Percentiles rank a stretch among this genome's conserved stretches.
Conservation (phyloP, 2,329 filamentous ascomycete genomes). For the Cordyceps cicadae region DNA sequence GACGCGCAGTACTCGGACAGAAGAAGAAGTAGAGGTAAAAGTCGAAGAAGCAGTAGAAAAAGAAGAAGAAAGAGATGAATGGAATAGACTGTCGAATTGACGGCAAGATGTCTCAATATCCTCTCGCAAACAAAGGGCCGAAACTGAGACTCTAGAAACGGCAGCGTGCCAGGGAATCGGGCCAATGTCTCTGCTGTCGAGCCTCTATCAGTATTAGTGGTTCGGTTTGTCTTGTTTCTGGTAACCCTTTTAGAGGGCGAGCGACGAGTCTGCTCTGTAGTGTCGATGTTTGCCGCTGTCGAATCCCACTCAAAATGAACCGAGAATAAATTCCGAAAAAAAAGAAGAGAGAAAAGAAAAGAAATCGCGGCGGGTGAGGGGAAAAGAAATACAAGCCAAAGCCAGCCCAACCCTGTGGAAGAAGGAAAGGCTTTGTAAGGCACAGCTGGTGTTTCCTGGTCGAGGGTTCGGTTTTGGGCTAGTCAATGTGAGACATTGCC, state of each 20-base stretch:
- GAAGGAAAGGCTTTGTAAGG: background rate
- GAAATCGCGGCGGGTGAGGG: background rate
- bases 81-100: background rate
- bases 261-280: too few species aligned
- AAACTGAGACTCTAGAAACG: constrained; percentile 1
- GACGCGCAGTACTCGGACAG: too few species aligned
- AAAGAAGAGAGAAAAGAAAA: background rate
- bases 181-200: constrained; percentile 9
- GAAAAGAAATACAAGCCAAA: background rate
- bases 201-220: background rate
- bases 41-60: background rate
- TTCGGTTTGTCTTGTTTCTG: background rate
- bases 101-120: background rate
- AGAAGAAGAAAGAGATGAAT: constrained; percentile 2
- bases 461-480: background rate
- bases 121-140: constrained; percentile 10
- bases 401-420: background rate
- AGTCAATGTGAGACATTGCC: background rate
- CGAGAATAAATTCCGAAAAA: background rate
- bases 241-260: background rate
- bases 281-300: background rate
- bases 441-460: background rate
- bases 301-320: background rate
- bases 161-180: constrained; percentile 8
- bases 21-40: too few species aligned